Percentiles rank a stretch among this genome's conserved stretches.
These are phyloP conservation scores for Scheffersomyces quercinus DNA, from an alignment of 1,139 yeast species.

Conservation along the genomic window DNA sequence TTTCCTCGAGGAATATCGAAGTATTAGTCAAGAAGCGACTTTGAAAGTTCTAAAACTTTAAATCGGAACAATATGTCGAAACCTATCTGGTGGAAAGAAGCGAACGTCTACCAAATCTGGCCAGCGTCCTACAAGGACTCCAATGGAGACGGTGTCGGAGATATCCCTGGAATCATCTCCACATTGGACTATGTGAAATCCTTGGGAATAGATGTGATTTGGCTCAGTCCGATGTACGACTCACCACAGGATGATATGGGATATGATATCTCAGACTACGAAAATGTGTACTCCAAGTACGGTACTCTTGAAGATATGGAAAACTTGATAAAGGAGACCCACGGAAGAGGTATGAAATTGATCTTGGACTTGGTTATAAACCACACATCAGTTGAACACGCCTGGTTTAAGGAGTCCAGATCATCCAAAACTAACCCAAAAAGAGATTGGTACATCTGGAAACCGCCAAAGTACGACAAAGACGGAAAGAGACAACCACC, in stretches of 20 bases:
- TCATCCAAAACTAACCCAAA: conserved; percentile 22
- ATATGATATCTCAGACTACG: conserved; percentile 25
- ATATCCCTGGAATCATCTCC: conserved; percentile 23
- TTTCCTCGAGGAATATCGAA: too few species aligned
- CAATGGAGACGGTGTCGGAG: conserved; percentile 27
- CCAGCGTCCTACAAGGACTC: conserved; percentile 28
- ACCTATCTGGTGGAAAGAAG: conserved; percentile 24
- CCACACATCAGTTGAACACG: conserved; percentile 24
- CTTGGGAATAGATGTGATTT: conserved; percentile 23
- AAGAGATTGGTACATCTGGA: conserved; percentile 28
- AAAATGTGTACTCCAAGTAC: conserved; percentile 22
- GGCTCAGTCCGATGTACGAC: conserved; percentile 27
- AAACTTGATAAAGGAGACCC: conserved; percentile 17
- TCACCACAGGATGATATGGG: conserved; percentile 30
- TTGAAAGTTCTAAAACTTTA: not conserved
- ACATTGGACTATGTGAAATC: conserved; percentile 22
- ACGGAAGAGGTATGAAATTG: conserved; percentile 22
- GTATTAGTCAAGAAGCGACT: not conserved
- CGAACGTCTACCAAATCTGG: conserved; percentile 27
- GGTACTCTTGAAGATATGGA: conserved; percentile 25
- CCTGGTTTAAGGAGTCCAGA: conserved; percentile 26
- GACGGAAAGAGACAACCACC: conserved; percentile 25
- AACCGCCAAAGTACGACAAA: conserved; percentile 18
- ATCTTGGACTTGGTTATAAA: conserved; percentile 26
- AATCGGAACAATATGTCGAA: conserved; percentile 4